Base-by-base conservation (phyloP, 1,284 basidiomycete species). In the Trametes polyzona region DNA sequence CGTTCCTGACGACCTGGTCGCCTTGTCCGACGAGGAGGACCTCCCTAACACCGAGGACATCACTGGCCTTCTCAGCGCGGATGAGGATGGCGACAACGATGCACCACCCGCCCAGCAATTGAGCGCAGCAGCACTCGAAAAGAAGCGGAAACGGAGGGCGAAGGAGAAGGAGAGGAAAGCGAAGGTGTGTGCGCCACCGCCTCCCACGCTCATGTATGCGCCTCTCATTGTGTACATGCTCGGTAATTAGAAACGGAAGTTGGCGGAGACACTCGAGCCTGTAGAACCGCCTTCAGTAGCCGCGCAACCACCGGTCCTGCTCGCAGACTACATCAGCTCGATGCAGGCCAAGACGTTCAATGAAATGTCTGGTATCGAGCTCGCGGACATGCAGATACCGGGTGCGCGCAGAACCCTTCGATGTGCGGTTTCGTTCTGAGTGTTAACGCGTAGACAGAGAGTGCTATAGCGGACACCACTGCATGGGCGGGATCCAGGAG, bases 391-490 rank as follows among this genome's bases (percentile, higher is more conserved):
- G 32, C 77, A 77, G 55, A 87, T 94, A 72, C 86, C 87, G 68
- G 85, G 92, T 91, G 71, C 62, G 78, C 70, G 9, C 23, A 21
- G 26, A 17, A 43, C n/a, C 19, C n/a, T n/a, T 44, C 33, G 11
- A 56, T n/a, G 23, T 29, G 49, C 57, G 58, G 63, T 62, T 61
- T 56, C 55, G 50, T 70, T 74, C 73, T 78, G 69, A 78, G 73
- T 74, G 61, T 81, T 79, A 75, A 79, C 76, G 62, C 61, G 56
- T 69, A 82, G 81, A 74, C 74, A 92, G 91, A 83, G 72, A 78
- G 76, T 55, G 80, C 84, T 55, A 86, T 94, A 69, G 78, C 77
- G 65, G 90, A 93, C 72, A 92, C 91, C 57, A 86, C 83, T 19
- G 65, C 74, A 73, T 91, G 90, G 84, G 83, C 78, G 69, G 82